Base-by-base conservation (phyloP, 148 eudicot species). In the Rhododendron ferrugineum region DNA sequence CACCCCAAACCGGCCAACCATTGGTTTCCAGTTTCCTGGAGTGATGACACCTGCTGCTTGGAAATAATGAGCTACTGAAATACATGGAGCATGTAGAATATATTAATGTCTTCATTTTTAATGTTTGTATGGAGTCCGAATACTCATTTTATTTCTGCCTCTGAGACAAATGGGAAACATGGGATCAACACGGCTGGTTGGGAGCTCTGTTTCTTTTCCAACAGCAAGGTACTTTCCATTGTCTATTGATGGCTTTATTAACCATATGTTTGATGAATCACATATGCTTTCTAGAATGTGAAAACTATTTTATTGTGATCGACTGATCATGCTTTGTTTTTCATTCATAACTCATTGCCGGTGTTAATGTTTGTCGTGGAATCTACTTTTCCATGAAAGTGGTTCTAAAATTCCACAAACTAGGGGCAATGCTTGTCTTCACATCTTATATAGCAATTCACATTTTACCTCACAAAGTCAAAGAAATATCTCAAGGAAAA, bases 21-120 rank as follows among this genome's bases (percentile, higher is more conserved):
- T 86, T 84, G 98, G 98, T 50, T 94, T 91, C 82, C 99, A 95
- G 82, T 84, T 94, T 85, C 96, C 95, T 64, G 97, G 93, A 52
- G 87, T 89, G 88, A 87, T 89, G 90, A 88, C 90, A 89, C 94
- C 94, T 80, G 85, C 86, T 52, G 89, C 86, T 34, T 36, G 96
- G 94, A 77, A 95, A 92, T 84, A 91, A 79, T 85, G 98, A 94
- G 5, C 36, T 91, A 40, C 93, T 90, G 85, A 93, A 93, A 49
- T 86, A 87, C 82, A 88, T 86, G 92, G 98, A 96, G 90, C 99
- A 95, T 98, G 98, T 95, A 88, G 86, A 28, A 85, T 46, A 75
- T 34, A 79, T 82, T 34, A 30, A 22, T 0, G 14, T 66, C 26
- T n/a, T 15, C 73, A 37, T 20, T 50, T 5, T 37, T 82, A 5